phyloP scores from a whole-genome alignment of 2,329 filamentous ascomycete species.

The Aspergillus fructus region DNA sequence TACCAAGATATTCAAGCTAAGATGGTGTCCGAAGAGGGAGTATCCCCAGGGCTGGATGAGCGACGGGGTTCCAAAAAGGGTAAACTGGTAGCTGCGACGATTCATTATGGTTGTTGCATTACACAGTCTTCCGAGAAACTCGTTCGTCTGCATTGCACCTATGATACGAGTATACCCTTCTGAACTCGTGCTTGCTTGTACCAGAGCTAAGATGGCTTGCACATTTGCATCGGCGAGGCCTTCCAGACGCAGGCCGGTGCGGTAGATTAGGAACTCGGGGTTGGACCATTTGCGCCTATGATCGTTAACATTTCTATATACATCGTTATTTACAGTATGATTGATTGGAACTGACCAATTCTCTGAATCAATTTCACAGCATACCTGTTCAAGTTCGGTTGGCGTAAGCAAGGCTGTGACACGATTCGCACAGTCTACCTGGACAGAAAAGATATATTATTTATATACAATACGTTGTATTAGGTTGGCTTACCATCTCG shows the following conservation, averaged over 20 bases:
- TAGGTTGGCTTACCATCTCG: background rate
- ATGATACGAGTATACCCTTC: background rate
- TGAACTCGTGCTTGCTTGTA: background rate
- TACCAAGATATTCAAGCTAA: background rate
- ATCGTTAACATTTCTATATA: background rate
- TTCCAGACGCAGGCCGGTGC: background rate
- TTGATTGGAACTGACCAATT: background rate
- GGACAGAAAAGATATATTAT: background rate
- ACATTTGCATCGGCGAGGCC: background rate
- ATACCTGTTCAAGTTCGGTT: background rate
- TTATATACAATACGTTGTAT: no score
- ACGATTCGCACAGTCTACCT: background rate
- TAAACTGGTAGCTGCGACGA: background rate
- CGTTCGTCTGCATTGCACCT: slow-evolving; percentile 1
- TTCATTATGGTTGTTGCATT: background rate
- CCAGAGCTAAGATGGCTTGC: background rate
- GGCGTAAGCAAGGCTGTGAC: background rate
- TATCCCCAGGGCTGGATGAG: background rate
- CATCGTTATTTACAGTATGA: no score
- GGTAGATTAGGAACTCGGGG: slow-evolving; percentile 2
- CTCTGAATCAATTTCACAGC: background rate
- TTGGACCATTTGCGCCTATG: slow-evolving; percentile 4
- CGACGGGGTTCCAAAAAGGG: background rate
- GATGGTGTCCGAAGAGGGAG: background rate
- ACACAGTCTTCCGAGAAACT: background rate